These are phyloP conservation scores for Phyllosticta citrichinensis DNA, from an alignment of 2,329 filamentous ascomycete species.

Conservation along the genomic window DNA sequence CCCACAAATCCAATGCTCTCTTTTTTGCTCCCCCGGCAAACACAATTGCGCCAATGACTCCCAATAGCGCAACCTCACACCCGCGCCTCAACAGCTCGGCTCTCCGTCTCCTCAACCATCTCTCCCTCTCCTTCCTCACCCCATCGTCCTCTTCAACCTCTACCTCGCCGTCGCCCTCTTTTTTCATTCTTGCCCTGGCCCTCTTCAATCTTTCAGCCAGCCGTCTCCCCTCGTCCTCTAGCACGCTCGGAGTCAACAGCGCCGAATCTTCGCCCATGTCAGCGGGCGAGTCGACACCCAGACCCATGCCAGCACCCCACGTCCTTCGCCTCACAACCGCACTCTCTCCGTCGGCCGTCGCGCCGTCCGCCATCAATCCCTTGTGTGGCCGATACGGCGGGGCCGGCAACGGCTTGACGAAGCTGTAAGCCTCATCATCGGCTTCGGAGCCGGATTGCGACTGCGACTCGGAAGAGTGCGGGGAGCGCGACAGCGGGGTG, in stretches of 20 bases:
- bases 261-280: constrained; percentile 14
- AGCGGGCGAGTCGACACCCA: neutral
- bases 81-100: constrained; percentile 70
- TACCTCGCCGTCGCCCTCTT: neutral
- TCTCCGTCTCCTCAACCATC: constrained; percentile 75
- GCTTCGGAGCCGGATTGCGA: constrained; percentile 93
- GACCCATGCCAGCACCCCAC: neutral
- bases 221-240: constrained; percentile 37
- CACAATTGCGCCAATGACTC: constrained; percentile 41
- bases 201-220: constrained; percentile 22
- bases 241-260: constrained; percentile 36
- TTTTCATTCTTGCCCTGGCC: constrained; percentile 13
- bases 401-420: constrained; percentile 75
- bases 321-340: neutral
- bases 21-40: constrained; percentile 27
- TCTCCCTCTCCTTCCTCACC: constrained; percentile 42
- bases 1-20: constrained; percentile 25
- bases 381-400: constrained; percentile 65
- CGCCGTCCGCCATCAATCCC: constrained; percentile 44
- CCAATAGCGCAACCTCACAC: constrained; percentile 45
- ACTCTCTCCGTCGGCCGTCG: neutral
- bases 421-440: constrained; percentile 71
- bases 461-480: constrained; percentile 1
- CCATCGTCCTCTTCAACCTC: constrained; percentile 21
- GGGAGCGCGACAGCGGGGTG: neutral